Percentiles rank a stretch among this genome's conserved stretches.
Evolutionary conservation across 176 grass and related monocot genomes (phyloP).

Genomic region (Dendrocalamus sinicus): DNA sequence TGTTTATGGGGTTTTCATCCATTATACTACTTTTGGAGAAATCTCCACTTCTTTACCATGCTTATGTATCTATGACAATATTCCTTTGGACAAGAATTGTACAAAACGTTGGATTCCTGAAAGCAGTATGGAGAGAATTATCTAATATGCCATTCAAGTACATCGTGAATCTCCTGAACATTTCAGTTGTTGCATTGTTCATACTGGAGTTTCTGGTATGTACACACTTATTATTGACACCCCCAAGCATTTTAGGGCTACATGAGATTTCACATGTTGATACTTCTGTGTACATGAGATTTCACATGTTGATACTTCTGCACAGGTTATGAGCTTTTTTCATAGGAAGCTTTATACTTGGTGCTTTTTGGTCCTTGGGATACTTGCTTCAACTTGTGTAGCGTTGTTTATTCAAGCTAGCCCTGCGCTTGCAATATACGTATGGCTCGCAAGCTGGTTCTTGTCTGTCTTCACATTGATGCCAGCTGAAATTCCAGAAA

Average conservation of each 20-base stretch:
- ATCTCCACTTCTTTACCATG: slow-evolving; percentile 88
- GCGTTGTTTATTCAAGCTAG: slow-evolving; percentile 58
- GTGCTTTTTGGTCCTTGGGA: slow-evolving; percentile 81
- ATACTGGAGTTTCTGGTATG: slow-evolving; percentile 90
- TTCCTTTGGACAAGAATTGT: slow-evolving; percentile 92
- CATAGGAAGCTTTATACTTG: slow-evolving; percentile 89
- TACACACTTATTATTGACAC: slow-evolving; percentile 28
- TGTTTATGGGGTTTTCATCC: slow-evolving; percentile 69
- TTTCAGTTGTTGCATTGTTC: slow-evolving; percentile 63
- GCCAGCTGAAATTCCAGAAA: slow-evolving; percentile 98
- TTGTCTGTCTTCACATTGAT: slow-evolving; percentile 94
- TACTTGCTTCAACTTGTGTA: slow-evolving; percentile 58
- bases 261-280: slow-evolving; percentile 39
- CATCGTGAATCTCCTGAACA: slow-evolving; percentile 66
- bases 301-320: slow-evolving; percentile 45
- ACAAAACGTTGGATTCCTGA: slow-evolving; percentile 67
- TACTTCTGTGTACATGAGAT: slow-evolving; percentile 30
- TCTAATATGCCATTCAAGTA: slow-evolving; percentile 62
- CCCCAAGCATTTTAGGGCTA: slow-evolving; percentile 29
- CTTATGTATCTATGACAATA: slow-evolving; percentile 86
- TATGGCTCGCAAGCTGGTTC: slow-evolving; percentile 85
- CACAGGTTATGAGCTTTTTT: slow-evolving; percentile 93
- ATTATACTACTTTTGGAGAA: slow-evolving; percentile 80
- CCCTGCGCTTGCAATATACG: slow-evolving; percentile 60
- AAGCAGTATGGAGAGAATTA: slow-evolving; percentile 66